Conservation (phyloP, 2,329 filamentous ascomycete species). For the Ophiobolus disseminans region DNA sequence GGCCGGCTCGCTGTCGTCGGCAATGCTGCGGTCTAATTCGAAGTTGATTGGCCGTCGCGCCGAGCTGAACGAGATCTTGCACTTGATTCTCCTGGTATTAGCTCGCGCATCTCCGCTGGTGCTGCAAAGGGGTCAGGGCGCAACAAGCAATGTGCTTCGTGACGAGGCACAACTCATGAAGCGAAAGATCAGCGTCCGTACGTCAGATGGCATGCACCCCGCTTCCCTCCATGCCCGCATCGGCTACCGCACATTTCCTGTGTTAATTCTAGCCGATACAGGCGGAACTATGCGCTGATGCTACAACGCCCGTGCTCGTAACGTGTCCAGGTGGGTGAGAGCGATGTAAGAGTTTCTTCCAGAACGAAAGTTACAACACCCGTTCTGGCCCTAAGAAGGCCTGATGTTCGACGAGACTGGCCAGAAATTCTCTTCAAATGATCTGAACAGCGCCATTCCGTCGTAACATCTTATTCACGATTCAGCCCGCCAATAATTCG, state of each 20-base stretch:
- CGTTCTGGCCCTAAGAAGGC: no score
- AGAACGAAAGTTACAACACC: no score
- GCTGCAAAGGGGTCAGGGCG: background rate
- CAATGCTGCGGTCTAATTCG: slow-evolving; percentile 1
- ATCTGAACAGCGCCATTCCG: no score
- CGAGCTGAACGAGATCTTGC: slow-evolving; percentile 4
- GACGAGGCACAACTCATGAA: slow-evolving; percentile 23
- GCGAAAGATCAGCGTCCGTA: background rate
- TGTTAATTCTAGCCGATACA: no score
- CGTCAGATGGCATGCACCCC: slow-evolving; percentile 14
- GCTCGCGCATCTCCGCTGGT: background rate
- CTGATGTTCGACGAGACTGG: no score
- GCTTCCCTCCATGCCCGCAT: slow-evolving; percentile 10
- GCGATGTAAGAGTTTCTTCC: no score
- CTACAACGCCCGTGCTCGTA: no score
- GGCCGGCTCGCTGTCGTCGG: slow-evolving; percentile 1
- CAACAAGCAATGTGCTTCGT: slow-evolving; percentile 18
- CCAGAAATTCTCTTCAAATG: no score
- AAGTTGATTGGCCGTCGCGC: slow-evolving; percentile 15
- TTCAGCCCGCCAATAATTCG: slow-evolving; percentile 36
- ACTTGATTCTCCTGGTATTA: no score
- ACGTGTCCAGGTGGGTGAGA: no score
- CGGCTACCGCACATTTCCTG: no score
- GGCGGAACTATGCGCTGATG: no score
- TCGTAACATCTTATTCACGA: slow-evolving; percentile 14